Conservation (phyloP, 1,284 basidiomycete genomes). For the Ceratobasidium sp. region DNA sequence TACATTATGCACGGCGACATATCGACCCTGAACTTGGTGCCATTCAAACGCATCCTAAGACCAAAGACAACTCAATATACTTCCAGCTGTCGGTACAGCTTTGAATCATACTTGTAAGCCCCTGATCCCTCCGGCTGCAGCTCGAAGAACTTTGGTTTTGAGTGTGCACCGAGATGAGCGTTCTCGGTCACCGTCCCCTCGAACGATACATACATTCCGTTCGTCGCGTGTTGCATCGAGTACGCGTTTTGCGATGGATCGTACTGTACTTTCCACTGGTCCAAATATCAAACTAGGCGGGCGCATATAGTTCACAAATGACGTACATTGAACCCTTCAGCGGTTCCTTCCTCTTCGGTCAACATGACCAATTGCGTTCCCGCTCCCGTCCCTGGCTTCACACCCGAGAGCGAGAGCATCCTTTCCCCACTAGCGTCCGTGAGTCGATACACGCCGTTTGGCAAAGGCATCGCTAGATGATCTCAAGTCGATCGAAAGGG, state of each 20-base stretch:
- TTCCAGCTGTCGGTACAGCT: too few species aligned
- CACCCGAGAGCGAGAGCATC: slow-evolving; percentile 16
- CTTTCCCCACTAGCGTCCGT: neutral
- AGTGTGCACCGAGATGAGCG: slow-evolving; percentile 24
- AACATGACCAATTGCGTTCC: slow-evolving; percentile 38
- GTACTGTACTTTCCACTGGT: slow-evolving; percentile 28
- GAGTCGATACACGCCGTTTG: slow-evolving; percentile 19
- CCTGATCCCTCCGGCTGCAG: neutral
- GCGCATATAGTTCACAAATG: neutral
- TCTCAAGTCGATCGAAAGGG: neutral
- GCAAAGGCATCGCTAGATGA: neutral
- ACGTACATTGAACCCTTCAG: slow-evolving; percentile 38
- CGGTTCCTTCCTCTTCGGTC: slow-evolving; percentile 30
- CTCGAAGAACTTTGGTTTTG: slow-evolving; percentile 26
- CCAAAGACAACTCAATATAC: neutral
- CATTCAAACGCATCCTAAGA: slow-evolving; percentile 5
- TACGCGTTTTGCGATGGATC: slow-evolving; percentile 12
- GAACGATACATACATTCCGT: slow-evolving; percentile 25
- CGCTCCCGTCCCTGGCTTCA: slow-evolving; percentile 23
- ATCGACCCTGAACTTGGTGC: neutral
- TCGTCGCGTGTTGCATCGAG: slow-evolving; percentile 10
- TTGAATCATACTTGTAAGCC: neutral
- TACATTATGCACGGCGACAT: slow-evolving; percentile 39
- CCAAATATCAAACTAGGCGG: neutral
- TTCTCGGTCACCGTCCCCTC: slow-evolving; percentile 25